Evolutionary conservation across 2,329 filamentous ascomycete genomes (phyloP).

Genomic region (Aciculosporium take): DNA sequence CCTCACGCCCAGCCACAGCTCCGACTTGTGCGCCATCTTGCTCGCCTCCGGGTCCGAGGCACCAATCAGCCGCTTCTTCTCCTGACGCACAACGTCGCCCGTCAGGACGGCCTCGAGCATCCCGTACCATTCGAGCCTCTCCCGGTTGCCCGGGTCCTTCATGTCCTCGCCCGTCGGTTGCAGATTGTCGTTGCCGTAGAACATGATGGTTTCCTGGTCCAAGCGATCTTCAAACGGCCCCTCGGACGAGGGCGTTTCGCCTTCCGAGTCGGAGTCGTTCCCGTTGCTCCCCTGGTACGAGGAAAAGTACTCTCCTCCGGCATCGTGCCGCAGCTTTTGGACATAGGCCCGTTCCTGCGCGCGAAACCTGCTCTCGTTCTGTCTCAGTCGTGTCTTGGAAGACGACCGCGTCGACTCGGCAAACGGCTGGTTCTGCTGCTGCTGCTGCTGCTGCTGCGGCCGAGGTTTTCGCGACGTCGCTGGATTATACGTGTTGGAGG

Average conservation of each 20-base stretch:
- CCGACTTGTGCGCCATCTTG: slow-evolving; percentile 56
- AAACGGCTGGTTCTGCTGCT: slow-evolving; percentile 23
- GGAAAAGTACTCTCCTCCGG: slow-evolving; percentile 52
- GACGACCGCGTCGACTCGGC: slow-evolving; percentile 33
- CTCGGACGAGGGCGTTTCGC: slow-evolving; percentile 78
- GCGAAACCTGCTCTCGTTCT: slow-evolving; percentile 30
- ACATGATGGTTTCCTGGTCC: slow-evolving; percentile 84
- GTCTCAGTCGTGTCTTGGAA: slow-evolving; percentile 35
- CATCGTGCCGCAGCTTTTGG: slow-evolving; percentile 72
- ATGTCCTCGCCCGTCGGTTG: slow-evolving; percentile 84
- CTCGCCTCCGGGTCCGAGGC: slow-evolving; percentile 45
- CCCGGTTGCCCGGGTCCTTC: slow-evolving; percentile 73
- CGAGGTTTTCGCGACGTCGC: slow-evolving; percentile 39
- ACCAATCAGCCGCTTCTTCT: slow-evolving; percentile 89
- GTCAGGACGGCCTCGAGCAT: slow-evolving; percentile 94
- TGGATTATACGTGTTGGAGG: slow-evolving; percentile 67
- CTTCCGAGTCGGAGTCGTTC: slow-evolving; percentile 75
- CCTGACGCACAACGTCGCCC: slow-evolving; percentile 91
- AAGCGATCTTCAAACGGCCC: slow-evolving; percentile 73
- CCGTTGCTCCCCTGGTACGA: slow-evolving; percentile 46
- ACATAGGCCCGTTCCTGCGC: slow-evolving; percentile 86
- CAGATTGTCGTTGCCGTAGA: slow-evolving; percentile 79
- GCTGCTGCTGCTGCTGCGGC: slow-evolving; percentile 22
- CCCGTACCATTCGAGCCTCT: slow-evolving; percentile 91
- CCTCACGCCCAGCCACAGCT: slow-evolving; percentile 79